Evolutionary conservation across 176 grass and related monocot genomes (phyloP).

Genomic region (Alloteropsis semialata): DNA sequence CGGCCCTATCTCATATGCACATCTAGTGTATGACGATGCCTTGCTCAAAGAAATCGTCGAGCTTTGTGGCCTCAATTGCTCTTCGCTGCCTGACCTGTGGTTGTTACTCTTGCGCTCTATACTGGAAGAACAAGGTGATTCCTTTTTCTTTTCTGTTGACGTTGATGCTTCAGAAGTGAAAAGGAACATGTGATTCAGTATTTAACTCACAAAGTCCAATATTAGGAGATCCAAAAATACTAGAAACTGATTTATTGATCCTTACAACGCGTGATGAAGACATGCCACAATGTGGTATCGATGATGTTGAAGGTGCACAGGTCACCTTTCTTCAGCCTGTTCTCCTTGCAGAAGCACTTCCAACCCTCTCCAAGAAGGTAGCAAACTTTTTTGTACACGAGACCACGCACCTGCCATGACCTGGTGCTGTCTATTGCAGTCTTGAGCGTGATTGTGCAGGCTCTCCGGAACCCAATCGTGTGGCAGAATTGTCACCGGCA

Average conservation of each 20-base stretch:
- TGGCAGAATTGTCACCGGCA: background rate
- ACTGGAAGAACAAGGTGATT: background rate
- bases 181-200: background rate
- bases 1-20: background rate
- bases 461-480: background rate
- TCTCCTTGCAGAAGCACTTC: no score
- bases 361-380: no score
- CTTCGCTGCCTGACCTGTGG: background rate
- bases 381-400: no score
- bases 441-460: background rate
- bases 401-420: no score
- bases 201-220: background rate
- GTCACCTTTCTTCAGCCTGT: no score
- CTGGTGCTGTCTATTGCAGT: background rate
- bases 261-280: background rate
- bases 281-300: background rate
- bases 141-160: background rate
- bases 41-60: background rate
- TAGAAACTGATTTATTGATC: background rate
- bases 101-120: background rate
- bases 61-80: background rate
- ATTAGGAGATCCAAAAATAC: no score
- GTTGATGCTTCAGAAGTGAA: background rate
- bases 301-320: background rate
- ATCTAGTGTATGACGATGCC: background rate